Conservation (phyloP, 2,329 filamentous ascomycete genomes). For the Monosporascus sp. region DNA sequence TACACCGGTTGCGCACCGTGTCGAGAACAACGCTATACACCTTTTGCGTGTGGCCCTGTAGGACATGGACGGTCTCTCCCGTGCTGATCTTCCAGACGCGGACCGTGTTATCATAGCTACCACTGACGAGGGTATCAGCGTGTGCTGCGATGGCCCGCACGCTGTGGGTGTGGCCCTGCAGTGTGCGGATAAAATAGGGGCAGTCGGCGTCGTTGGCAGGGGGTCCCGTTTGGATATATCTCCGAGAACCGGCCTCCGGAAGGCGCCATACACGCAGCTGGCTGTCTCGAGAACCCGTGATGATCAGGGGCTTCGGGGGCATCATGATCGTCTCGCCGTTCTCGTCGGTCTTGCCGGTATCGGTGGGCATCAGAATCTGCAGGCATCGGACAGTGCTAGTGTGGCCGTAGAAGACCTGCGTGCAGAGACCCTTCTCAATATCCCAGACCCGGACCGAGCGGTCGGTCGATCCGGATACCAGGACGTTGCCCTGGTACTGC, state of each 20-base stretch:
- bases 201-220: conserved; percentile 74
- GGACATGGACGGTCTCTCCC: conserved; percentile 76
- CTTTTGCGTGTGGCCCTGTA: conserved; percentile 85
- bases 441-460: conserved; percentile 99
- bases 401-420: conserved; percentile 94
- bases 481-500: conserved; percentile 89
- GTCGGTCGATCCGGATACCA: conserved; percentile 95
- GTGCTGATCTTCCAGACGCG: conserved; percentile 97
- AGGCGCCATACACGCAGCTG: conserved; percentile 92
- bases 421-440: conserved; percentile 86
- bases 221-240: conserved; percentile 74
- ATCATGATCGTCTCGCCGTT: conserved; percentile 78
- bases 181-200: conserved; percentile 86
- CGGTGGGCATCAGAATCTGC: conserved; percentile 84
- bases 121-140: conserved; percentile 92
- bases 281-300: conserved; percentile 93
- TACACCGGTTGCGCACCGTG: conserved; percentile 85
- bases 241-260: conserved; percentile 70
- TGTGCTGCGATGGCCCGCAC: conserved; percentile 94
- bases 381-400: conserved; percentile 95
- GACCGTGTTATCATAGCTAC: conserved; percentile 93
- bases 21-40: conserved; percentile 97
- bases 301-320: conserved; percentile 92
- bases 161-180: conserved; percentile 85
- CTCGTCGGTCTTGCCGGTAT: conserved; percentile 62